A percentile compares a stretch with the other conserved stretches of the same genome.
phyloP scores from a whole-genome alignment of 805 yeast genomes.

The Tetrapisispora fleetii region DNA sequence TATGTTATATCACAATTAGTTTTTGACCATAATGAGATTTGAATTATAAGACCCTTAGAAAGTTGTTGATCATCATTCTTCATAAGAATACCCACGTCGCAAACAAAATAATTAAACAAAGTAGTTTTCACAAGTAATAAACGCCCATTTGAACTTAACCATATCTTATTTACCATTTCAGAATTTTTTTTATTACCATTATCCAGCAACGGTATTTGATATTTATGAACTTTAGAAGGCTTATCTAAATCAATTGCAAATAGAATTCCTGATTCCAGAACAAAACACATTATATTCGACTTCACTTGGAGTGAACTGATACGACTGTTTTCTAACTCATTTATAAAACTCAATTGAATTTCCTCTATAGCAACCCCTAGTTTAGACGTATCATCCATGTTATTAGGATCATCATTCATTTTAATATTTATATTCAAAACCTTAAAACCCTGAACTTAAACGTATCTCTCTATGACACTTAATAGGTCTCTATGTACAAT shows the following conservation, averaged over 20 bases:
- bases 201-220: constrained; percentile 26
- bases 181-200: constrained; percentile 5
- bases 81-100: constrained; percentile 6
- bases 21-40: constrained; percentile 14
- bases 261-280: constrained; percentile 42
- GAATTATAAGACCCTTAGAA: background rate
- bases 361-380: constrained; percentile 24
- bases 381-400: background rate
- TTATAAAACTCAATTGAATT: constrained; percentile 44
- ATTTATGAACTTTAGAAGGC: constrained; percentile 47
- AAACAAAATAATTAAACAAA: constrained; percentile 22
- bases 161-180: constrained; percentile 17
- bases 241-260: constrained; percentile 55
- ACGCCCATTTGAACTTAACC: constrained; percentile 19
- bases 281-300: constrained; percentile 46
- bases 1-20: constrained; percentile 17
- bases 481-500: too few relatives aligned
- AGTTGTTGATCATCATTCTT: background rate
- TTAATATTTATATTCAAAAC: background rate
- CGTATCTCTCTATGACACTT: too few relatives aligned
- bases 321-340: constrained; percentile 31
- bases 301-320: constrained; percentile 45
- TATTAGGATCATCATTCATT: background rate
- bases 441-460: background rate
- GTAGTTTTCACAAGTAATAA: constrained; percentile 22